Evolutionary conservation across 257 asterid genomes (phyloP), one percentile per base, ranked within the genome.

Genomic region (Penstemon davidsonii): DNA sequence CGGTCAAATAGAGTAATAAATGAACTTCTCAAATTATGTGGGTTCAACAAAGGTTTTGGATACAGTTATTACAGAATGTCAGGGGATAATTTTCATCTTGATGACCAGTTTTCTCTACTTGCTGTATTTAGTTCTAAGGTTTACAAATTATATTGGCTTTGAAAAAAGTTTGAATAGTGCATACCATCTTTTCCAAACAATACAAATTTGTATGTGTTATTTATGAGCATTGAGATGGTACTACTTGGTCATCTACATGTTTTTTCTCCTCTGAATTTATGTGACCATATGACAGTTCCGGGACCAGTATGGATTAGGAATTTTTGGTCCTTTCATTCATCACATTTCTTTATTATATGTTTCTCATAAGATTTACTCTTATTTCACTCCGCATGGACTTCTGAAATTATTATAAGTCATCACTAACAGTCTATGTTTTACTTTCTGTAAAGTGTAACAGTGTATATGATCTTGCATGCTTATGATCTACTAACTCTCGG

Each of bases 331-430:
- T 44, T 47, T 63, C 38, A 5, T 5, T 42, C 66, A 52, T 57
- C 55, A 10, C 15, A 39, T 19, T 53, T 37, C 3, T 38, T 12
- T 41, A 55, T 42, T 4, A 10, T 60, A 60, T 15, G 41, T 37
- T 43, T 62, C n/a, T 15, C 55, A 36, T 33, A 41, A 12, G 55
- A n/a, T 58, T 15, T 15, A 15, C 7, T 25, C 33, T 44, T 42
- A 38, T 73, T 19, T 15, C 18, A 62, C 63, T 58, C 11, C 12
- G 33, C 45, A 12, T 37, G 54, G 38, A 41, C 54, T 36, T 9
- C 67, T 69, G 61, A 56, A 49, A 71, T 68, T 64, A 66, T 38
- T 55, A 45, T 18, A 7, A n/a, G 36, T 50, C 75, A 53, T 45
- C 64, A 61, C 41, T 44, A 13, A 46, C 8, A 41, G 57, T 43